These are phyloP conservation scores for Microbotryomycetes sp. DNA, from an alignment of 1,284 basidiomycete genomes.

Conservation along the genomic window DNA sequence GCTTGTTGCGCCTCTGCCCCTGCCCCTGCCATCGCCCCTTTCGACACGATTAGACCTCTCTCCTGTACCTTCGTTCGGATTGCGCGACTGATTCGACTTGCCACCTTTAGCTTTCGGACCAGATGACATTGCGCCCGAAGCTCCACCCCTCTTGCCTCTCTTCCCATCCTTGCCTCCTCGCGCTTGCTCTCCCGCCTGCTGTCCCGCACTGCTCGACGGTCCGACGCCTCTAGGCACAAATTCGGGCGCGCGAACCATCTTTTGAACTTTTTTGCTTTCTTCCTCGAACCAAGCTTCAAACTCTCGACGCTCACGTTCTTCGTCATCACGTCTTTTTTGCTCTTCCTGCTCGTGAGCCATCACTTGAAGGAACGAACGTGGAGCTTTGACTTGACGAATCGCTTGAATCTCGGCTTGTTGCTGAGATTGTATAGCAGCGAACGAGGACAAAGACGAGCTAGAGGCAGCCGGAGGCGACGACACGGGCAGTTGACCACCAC, in stretches of 20 bases:
- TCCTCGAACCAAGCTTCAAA: conserved; percentile 37
- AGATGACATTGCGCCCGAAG: too few relatives aligned
- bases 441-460: conserved; percentile 46
- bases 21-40: too few relatives aligned
- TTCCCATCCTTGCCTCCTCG: neutral
- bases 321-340: conserved; percentile 16
- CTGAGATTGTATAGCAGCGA: conserved; percentile 72
- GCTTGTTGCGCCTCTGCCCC: too few relatives aligned
- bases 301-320: conserved; percentile 25
- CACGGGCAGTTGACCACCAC: neutral
- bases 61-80: too few relatives aligned
- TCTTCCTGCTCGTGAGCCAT: conserved; percentile 33
- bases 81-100: too few relatives aligned
- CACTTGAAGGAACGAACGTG: conserved; percentile 31
- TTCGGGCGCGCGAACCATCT: neutral
- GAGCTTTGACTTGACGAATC: conserved; percentile 29
- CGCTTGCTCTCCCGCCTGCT: neutral
- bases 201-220: neutral
- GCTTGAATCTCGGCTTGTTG: conserved; percentile 53
- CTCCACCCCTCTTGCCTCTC: neutral
- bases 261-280: conserved; percentile 23
- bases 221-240: neutral
- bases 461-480: conserved; percentile 8
- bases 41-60: too few relatives aligned
- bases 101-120: too few relatives aligned